Base-by-base conservation (phyloP, 2,329 filamentous ascomycete species). In the Aspergillus sclerotialis region DNA sequence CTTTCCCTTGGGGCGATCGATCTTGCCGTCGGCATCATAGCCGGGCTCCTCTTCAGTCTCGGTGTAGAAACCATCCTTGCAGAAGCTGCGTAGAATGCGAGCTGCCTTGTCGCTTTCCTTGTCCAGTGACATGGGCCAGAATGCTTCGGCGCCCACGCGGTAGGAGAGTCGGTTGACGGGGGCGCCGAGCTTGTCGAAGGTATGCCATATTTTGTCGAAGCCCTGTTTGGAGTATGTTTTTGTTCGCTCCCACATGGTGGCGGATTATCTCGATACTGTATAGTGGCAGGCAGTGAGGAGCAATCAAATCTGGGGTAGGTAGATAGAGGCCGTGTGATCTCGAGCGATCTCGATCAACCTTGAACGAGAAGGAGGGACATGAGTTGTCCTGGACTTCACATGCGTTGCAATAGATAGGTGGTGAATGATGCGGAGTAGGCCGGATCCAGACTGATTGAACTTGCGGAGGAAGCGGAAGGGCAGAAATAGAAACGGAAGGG, bases 71-170 rank as follows among this genome's bases (percentile, higher is more conserved):
- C 80, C 80, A 72, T 84, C 79, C 61, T 79, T 85, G 69, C 87
- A 94, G 64, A 95, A 95, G 19, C 84, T 90, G 57, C 87, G 83
- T 33, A 95, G 64, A 42, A 94, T 94, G 37, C 87, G 75, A 39
- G 88, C 87, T 30, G 88, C 85, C 66, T 94, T 94, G 64, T 94
- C 86, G 61, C 83, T 84, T 69, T 95, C 89, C 48, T 83, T 82
- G 57, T 94, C 89, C 33, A 94, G 69, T 1, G 81, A 83, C 19
- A 84, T 82, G 3, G 87, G 87, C 84, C 84, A 92, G 53, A 90
- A 90, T 15, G 83, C 80, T 58, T 93, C 87, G 18, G 73, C 74
- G 38, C 87, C 87, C 24, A 94, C 69, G 61, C 82, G 87, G 63
- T 93, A 87, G 11, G 82, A 85, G 14, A 94, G 61, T 39, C 73